Conservation (phyloP, 2,329 filamentous ascomycete genomes). For the Magnaporthiopsis rhizophila region DNA sequence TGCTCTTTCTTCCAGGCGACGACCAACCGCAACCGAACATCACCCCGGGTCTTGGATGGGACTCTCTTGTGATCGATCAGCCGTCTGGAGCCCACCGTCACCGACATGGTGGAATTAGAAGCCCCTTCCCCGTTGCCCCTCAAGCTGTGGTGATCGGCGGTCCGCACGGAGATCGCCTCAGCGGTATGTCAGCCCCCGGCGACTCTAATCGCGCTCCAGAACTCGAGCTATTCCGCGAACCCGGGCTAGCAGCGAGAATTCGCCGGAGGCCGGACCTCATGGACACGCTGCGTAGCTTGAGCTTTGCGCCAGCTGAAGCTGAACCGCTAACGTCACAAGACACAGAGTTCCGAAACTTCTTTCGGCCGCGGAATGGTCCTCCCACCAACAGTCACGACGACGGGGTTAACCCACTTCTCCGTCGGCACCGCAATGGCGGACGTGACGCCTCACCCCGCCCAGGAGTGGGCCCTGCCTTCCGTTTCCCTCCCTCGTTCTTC, state of each 20-base stretch:
- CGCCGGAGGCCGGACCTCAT: too few relatives aligned
- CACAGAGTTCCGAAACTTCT: conserved; percentile 40
- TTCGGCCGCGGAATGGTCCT: conserved; percentile 43
- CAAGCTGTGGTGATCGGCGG: conserved; percentile 43
- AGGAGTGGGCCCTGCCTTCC: conserved; percentile 15
- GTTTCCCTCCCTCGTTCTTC: conserved; percentile 30
- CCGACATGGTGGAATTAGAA: conserved; percentile 42
- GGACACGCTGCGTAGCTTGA: background rate
- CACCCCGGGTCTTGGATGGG: conserved; percentile 47
- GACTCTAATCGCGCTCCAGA: background rate
- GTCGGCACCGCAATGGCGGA: conserved; percentile 43
- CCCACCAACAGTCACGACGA: conserved; percentile 61
- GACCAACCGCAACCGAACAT: conserved; percentile 35
- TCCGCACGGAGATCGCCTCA: conserved; percentile 40
- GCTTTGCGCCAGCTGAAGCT: background rate
- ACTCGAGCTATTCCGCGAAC: background rate
- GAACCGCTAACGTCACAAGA: background rate
- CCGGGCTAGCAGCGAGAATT: too few relatives aligned
- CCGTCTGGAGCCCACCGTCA: conserved; percentile 44
- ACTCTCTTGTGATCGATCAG: conserved; percentile 46
- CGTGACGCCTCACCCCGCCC: conserved; percentile 40
- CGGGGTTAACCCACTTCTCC: conserved; percentile 78
- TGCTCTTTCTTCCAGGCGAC: conserved; percentile 22
- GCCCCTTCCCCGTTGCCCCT: conserved; percentile 47
- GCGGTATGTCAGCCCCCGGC: conserved; percentile 32